phyloP scores from a whole-genome alignment of 2,329 filamentous ascomycete genomes.

The Dothideomycetes sp. region DNA sequence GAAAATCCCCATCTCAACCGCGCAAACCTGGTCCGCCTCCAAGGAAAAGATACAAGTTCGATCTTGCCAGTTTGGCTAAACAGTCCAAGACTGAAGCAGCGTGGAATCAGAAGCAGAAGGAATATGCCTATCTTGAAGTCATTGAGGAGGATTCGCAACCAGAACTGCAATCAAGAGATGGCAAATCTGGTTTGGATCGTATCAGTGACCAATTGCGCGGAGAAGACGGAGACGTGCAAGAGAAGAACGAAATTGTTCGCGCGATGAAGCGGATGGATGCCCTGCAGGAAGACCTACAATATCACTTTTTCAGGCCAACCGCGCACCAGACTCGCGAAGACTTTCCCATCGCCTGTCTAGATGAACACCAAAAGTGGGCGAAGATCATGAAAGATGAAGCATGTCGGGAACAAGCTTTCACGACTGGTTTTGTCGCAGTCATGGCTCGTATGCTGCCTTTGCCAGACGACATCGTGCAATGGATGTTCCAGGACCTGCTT shows the following conservation, averaged over 20 bases:
- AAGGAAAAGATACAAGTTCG: slow-evolving; percentile 16
- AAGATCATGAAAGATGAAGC: not conserved
- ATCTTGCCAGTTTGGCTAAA: slow-evolving; percentile 15
- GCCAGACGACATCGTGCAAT: slow-evolving; percentile 26
- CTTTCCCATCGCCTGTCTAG: not conserved
- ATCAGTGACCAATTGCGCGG: slow-evolving; percentile 29
- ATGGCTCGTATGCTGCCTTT: slow-evolving; percentile 26
- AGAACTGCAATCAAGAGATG: slow-evolving; percentile 7
- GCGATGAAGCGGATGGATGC: slow-evolving; percentile 53
- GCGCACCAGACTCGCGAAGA: slow-evolving; percentile 7
- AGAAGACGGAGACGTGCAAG: slow-evolving; percentile 25
- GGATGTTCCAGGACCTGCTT: slow-evolving; percentile 28
- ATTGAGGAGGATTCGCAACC: slow-evolving; percentile 8
- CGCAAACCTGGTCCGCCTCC: not conserved
- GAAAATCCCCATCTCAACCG: no score
- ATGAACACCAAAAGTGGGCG: not conserved
- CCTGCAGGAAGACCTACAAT: slow-evolving; percentile 39
- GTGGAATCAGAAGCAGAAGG: slow-evolving; percentile 14
- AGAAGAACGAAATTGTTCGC: slow-evolving; percentile 38
- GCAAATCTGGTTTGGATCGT: slow-evolving; percentile 9
- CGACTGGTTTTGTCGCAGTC: slow-evolving; percentile 29
- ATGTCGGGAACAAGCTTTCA: slow-evolving; percentile 27
- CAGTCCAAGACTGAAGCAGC: slow-evolving; percentile 1
- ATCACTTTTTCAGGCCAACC: slow-evolving; percentile 43
- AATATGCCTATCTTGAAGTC: slow-evolving; percentile 13